Evolutionary conservation across 2,329 filamentous ascomycete genomes (phyloP).

Genomic region (Curvularia spicifera): DNA sequence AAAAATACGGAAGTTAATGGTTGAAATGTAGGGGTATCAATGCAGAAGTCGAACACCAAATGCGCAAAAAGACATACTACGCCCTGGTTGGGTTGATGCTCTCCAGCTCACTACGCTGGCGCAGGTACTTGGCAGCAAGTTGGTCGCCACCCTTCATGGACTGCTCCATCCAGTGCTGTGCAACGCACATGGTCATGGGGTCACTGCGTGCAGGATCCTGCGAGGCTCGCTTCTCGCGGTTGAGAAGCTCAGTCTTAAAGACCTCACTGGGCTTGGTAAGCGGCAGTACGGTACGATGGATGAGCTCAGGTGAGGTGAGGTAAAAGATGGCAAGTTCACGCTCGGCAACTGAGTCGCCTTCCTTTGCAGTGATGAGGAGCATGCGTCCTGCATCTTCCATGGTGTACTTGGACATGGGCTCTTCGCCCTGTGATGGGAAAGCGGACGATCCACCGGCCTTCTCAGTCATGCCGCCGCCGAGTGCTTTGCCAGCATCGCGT

Average conservation of each 20-base stretch:
- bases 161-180: constrained; percentile 96
- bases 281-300: constrained; percentile 79
- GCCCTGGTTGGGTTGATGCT: constrained; percentile 56
- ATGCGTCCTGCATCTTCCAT: constrained; percentile 84
- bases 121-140: constrained; percentile 80
- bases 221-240: constrained; percentile 60
- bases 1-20: constrained; percentile 10
- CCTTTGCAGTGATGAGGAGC: constrained; percentile 92
- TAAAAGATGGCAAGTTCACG: constrained; percentile 93
- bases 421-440: constrained; percentile 17
- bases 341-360: constrained; percentile 86
- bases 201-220: constrained; percentile 72
- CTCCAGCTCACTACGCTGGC: constrained; percentile 71
- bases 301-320: constrained; percentile 85
- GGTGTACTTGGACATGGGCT: constrained; percentile 66
- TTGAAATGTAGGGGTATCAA: constrained; percentile 16
- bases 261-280: constrained; percentile 85
- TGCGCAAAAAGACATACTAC: constrained; percentile 26
- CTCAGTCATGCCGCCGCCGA: constrained; percentile 26
- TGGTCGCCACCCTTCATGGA: constrained; percentile 86
- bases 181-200: constrained; percentile 88
- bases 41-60: constrained; percentile 21
- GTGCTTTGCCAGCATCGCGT: constrained; percentile 52
- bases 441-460: constrained; percentile 23
- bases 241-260: constrained; percentile 87